Percentiles rank a stretch among this genome's conserved stretches.
Evolutionary conservation across 768 basidiomycete species (phyloP).

Genomic region (Suillus subalutaceus): DNA sequence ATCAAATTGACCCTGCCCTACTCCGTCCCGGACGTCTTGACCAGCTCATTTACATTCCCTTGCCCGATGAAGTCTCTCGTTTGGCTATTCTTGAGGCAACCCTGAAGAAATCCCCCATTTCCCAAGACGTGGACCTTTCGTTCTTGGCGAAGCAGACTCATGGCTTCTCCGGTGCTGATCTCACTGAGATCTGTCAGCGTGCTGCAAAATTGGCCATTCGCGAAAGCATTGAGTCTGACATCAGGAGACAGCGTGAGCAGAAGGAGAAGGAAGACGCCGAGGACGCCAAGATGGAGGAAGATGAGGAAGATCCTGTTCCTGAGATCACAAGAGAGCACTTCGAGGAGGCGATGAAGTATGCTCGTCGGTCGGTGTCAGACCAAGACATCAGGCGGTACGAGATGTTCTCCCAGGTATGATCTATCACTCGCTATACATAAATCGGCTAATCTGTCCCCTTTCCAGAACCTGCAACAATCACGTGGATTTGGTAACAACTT

Average conservation of each 20-base stretch:
- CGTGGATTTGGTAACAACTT: slow-evolving; percentile 93
- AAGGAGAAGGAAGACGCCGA: slow-evolving; percentile 80
- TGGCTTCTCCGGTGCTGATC: slow-evolving; percentile 98
- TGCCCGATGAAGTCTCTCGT: slow-evolving; percentile 93
- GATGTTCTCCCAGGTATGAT: slow-evolving; percentile 88
- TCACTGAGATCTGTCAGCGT: slow-evolving; percentile 99
- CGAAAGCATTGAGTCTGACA: slow-evolving; percentile 92
- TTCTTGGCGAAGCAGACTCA: slow-evolving; percentile 94
- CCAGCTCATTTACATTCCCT: slow-evolving; percentile 98
- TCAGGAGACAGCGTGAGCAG: slow-evolving; percentile 76
- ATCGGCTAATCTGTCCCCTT: slow-evolving; percentile 16
- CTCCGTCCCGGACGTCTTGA: slow-evolving; percentile 98
- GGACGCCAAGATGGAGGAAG: slow-evolving; percentile 73
- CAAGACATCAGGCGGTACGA: slow-evolving; percentile 97
- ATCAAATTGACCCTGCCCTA: slow-evolving; percentile 92
- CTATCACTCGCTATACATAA: slow-evolving; percentile 2
- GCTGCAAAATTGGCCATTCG: slow-evolving; percentile 97
- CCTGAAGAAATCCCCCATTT: slow-evolving; percentile 90
- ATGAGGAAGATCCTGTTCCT: slow-evolving; percentile 82
- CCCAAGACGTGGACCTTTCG: slow-evolving; percentile 75
- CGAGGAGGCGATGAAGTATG: slow-evolving; percentile 98
- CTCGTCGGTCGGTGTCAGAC: slow-evolving; percentile 95
- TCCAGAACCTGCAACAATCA: slow-evolving; percentile 85
- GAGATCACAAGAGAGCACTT: slow-evolving; percentile 91
- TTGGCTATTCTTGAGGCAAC: slow-evolving; percentile 88